Percentiles rank a stretch among this genome's conserved stretches.
These are phyloP conservation scores for Keithomyces neogunnii DNA, from an alignment of 2,329 filamentous ascomycete genomes.

Conservation along the genomic window DNA sequence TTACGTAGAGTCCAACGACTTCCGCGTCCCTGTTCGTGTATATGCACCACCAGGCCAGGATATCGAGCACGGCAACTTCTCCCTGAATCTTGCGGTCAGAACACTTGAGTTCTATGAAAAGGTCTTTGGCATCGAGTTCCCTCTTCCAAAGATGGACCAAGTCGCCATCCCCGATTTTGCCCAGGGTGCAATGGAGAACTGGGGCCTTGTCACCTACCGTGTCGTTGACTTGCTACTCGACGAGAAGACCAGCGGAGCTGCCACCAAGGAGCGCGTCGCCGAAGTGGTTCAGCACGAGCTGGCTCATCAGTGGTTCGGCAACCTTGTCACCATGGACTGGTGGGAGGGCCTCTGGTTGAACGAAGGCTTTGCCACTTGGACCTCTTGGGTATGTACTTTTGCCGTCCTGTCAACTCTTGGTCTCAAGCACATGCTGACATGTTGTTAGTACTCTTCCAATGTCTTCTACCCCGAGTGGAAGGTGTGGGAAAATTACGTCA, in stretches of 20 bases:
- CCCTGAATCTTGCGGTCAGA: conserved; percentile 77
- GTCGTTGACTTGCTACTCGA: conserved; percentile 77
- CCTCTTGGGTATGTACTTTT: conserved; percentile 21
- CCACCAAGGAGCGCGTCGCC: conserved; percentile 84
- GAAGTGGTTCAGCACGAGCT: conserved; percentile 96
- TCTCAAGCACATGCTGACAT: not conserved
- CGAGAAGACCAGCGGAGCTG: conserved; percentile 82
- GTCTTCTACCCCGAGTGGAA: conserved; percentile 97
- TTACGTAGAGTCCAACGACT: conserved; percentile 83
- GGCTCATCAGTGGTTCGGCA: conserved; percentile 97
- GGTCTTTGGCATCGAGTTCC: conserved; percentile 61
- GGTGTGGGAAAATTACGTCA: conserved; percentile 93
- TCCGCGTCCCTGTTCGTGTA: conserved; percentile 88
- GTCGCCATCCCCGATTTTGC: conserved; percentile 94
- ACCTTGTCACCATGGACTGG: conserved; percentile 96
- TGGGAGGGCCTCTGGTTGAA: conserved; percentile 98
- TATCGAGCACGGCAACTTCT: conserved; percentile 86
- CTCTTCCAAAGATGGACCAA: conserved; percentile 42
- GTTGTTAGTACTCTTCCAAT: conserved; percentile 70
- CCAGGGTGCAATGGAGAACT: conserved; percentile 96
- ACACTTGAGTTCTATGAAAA: conserved; percentile 94
- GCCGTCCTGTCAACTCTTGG: not conserved
- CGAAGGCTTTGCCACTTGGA: conserved; percentile 67
- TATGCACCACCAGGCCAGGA: conserved; percentile 86
- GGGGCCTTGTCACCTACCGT: conserved; percentile 91